phyloP scores from a whole-genome alignment of 805 yeast species.

The Schwanniomyces polymorphus region DNA sequence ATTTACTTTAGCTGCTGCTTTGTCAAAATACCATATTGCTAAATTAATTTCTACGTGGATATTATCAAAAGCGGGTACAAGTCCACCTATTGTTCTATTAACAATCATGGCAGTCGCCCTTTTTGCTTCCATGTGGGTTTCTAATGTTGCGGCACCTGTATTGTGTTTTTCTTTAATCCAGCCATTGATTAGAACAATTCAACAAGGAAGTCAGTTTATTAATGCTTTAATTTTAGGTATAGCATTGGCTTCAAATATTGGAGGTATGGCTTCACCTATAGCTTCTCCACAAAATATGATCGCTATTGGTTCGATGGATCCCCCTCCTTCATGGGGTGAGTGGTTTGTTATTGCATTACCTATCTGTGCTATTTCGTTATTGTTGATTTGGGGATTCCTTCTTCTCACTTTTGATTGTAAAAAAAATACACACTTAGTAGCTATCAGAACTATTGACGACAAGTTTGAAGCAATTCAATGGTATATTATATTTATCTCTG shows the following conservation, averaged over 20 bases:
- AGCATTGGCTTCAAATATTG: conserved; percentile 52
- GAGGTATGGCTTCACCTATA: conserved; percentile 58
- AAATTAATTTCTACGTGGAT: conserved; percentile 50
- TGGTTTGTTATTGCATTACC: conserved; percentile 57
- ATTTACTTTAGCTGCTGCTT: conserved; percentile 54
- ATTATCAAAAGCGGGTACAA: conserved; percentile 50
- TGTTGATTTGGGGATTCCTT: conserved; percentile 48
- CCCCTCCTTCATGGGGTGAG: conserved; percentile 56
- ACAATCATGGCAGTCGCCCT: conserved; percentile 52
- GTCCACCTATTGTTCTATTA: conserved; percentile 47
- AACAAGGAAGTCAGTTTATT: conserved; percentile 39
- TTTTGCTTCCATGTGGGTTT: conserved; percentile 58
- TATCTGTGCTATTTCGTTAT: conserved; percentile 39
- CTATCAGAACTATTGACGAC: conserved; percentile 61
- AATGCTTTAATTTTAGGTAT: conserved; percentile 46
- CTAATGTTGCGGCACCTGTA: conserved; percentile 58
- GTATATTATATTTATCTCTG: conserved; percentile 67
- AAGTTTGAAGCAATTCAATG: conserved; percentile 71
- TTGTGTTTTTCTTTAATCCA: conserved; percentile 51
- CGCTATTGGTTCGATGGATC: conserved; percentile 52
- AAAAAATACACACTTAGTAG: conserved; percentile 49
- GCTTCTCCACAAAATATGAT: conserved; percentile 57
- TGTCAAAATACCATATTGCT: conserved; percentile 54
- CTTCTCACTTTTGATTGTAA: conserved; percentile 57
- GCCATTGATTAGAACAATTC: conserved; percentile 47